Conservation (phyloP, 345 rosid genomes). For the Lepidium sativum region DNA sequence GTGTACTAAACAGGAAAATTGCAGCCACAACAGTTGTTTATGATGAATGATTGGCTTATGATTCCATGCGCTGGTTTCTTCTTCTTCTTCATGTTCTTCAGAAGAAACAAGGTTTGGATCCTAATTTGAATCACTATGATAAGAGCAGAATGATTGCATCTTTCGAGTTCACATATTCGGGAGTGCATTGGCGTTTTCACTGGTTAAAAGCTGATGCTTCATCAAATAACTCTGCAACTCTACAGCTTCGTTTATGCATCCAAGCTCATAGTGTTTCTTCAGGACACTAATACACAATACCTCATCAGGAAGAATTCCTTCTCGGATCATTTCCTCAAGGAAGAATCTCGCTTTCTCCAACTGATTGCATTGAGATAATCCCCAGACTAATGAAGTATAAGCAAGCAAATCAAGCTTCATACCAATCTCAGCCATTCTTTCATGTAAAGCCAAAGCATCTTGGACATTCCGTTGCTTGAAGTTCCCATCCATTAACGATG, state of each 20-base stretch:
- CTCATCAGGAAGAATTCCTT: constrained; percentile 51
- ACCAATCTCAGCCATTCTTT: constrained; percentile 48
- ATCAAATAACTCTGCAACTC: constrained; percentile 43
- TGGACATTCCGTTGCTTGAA: constrained; percentile 45
- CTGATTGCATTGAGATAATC: constrained; percentile 45
- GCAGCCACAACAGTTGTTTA: not conserved
- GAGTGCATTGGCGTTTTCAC: constrained; percentile 17
- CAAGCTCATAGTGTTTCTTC: constrained; percentile 53
- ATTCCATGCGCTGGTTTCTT: not conserved
- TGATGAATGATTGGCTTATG: not conserved
- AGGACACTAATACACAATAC: constrained; percentile 44
- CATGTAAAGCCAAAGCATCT: constrained; percentile 42
- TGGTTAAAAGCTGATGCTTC: constrained; percentile 32
- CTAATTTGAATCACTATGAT: not conserved
- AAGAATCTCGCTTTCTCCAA: constrained; percentile 44
- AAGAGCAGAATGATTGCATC: constrained; percentile 1
- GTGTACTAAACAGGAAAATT: not conserved
- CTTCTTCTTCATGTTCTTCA: constrained; percentile 8
- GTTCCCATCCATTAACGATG: constrained; percentile 57
- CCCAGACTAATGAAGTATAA: constrained; percentile 61
- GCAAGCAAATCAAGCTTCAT: constrained; percentile 59
- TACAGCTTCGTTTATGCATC: constrained; percentile 39
- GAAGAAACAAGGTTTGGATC: constrained; percentile 15
- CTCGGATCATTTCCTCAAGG: constrained; percentile 53
- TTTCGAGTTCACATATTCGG: constrained; percentile 25